Conservation (phyloP, 2,329 filamentous ascomycete genomes). For the Exophiala lecanii-corni region DNA sequence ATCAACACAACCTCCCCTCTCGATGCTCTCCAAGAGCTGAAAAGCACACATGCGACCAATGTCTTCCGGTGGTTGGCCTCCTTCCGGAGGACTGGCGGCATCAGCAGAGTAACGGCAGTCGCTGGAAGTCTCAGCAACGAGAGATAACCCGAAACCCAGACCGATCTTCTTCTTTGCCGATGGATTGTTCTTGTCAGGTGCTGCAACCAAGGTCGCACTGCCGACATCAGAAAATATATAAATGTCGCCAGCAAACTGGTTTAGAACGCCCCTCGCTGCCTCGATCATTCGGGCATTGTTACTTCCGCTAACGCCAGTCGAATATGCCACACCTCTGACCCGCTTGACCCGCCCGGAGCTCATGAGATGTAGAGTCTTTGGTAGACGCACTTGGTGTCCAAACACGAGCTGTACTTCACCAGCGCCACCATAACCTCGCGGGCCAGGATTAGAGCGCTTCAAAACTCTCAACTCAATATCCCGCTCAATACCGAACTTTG, state of each 20-base stretch:
- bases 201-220: slow-evolving; percentile 56
- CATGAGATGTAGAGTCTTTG: slow-evolving; percentile 87
- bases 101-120: slow-evolving; percentile 87
- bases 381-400: slow-evolving; percentile 85
- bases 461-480: slow-evolving; percentile 81
- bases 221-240: slow-evolving; percentile 74
- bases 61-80: slow-evolving; percentile 83
- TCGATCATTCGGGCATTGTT: slow-evolving; percentile 97
- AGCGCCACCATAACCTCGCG: slow-evolving; percentile 71
- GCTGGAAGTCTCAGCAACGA: slow-evolving; percentile 88
- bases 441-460: slow-evolving; percentile 70
- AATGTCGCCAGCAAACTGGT: slow-evolving; percentile 79
- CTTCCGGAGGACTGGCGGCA: slow-evolving; percentile 65
- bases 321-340: slow-evolving; percentile 89
- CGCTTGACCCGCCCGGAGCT: slow-evolving; percentile 79
- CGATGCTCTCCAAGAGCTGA: slow-evolving; percentile 79
- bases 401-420: slow-evolving; percentile 93
- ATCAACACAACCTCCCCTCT: slow-evolving; percentile 75
- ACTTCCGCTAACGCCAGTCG: slow-evolving; percentile 81
- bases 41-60: slow-evolving; percentile 83
- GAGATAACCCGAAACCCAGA: slow-evolving; percentile 82
- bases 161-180: slow-evolving; percentile 60
- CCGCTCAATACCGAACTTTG: slow-evolving; percentile 82
- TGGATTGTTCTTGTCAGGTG: slow-evolving; percentile 63
- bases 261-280: slow-evolving; percentile 78